Evolutionary conservation across 352 stramenopile species (phyloP).

Genomic region (Globisporangium parvum): DNA sequence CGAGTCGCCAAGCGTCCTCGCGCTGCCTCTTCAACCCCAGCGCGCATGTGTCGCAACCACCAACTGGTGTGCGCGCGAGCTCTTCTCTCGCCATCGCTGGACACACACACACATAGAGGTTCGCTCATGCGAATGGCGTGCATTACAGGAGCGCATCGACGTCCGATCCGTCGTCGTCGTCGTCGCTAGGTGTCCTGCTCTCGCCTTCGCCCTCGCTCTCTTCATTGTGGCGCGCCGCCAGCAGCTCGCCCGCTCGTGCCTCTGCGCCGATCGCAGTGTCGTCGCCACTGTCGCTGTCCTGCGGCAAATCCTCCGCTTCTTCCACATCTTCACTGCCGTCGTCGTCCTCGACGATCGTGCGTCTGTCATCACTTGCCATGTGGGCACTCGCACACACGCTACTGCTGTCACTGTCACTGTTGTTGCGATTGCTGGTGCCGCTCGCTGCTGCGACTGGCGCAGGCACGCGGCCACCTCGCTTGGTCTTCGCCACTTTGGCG

Average conservation of each 20-base stretch:
- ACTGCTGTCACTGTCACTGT: not conserved
- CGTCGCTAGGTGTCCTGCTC: not conserved
- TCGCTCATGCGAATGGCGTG: no score
- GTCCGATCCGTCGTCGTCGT: not conserved
- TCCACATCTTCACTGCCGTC: not conserved
- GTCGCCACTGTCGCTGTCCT: not conserved
- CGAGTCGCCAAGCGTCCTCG: no score
- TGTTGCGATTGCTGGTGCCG: not conserved
- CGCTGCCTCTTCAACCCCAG: not conserved
- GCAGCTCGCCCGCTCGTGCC: no score
- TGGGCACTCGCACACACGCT: not conserved
- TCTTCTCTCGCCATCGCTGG: no score
- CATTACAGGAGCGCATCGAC: not conserved
- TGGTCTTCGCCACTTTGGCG: constrained; percentile 32
- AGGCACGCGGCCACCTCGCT: constrained; percentile 4
- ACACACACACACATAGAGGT: no score
- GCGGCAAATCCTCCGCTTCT: not conserved
- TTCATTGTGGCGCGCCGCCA: no score
- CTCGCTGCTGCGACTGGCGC: not conserved
- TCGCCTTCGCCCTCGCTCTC: not conserved
- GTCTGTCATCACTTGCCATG: not conserved
- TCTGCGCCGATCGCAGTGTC: not conserved
- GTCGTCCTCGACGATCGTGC: constrained; percentile 10
- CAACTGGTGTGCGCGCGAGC: not conserved
- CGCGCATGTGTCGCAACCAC: not conserved